Conservation (phyloP, 768 basidiomycete species). For the Trametes punicea region DNA sequence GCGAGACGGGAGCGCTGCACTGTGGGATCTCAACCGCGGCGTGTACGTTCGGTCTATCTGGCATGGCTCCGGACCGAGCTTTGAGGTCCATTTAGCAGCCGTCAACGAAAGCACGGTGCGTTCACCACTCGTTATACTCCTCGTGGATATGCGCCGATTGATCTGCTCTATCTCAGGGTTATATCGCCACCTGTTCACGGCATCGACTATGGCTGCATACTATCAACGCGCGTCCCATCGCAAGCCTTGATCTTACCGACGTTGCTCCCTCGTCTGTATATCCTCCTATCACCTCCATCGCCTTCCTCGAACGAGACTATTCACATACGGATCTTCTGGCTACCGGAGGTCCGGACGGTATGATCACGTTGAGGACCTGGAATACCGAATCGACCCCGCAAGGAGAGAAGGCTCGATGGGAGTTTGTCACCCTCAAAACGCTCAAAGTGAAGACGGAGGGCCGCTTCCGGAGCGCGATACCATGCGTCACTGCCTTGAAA, state of each 20-base stretch:
- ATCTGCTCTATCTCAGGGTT: constrained; percentile 52
- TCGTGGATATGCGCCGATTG: not conserved
- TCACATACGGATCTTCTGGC: constrained; percentile 76
- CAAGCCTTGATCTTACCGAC: constrained; percentile 58
- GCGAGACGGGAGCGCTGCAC: constrained; percentile 76
- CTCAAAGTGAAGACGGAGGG: constrained; percentile 51
- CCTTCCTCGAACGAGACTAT: constrained; percentile 90
- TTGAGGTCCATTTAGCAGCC: constrained; percentile 62
- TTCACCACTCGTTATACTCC: constrained; percentile 7
- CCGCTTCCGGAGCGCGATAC: constrained; percentile 38
- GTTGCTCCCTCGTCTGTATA: constrained; percentile 27
- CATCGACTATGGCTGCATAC: constrained; percentile 76
- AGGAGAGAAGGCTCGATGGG: constrained; percentile 68
- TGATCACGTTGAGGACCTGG: constrained; percentile 82
- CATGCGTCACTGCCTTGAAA: constrained; percentile 71
- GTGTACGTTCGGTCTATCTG: constrained; percentile 79
- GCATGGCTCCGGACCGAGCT: constrained; percentile 42
- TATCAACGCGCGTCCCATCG: constrained; percentile 79
- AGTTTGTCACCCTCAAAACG: constrained; percentile 64
- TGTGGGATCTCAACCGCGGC: constrained; percentile 90
- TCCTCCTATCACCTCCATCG: constrained; percentile 63
- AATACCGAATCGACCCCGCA: constrained; percentile 69
- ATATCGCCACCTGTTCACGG: constrained; percentile 80
- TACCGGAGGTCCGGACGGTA: constrained; percentile 71
- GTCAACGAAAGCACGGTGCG: constrained; percentile 87